Percentiles rank a stretch among this genome's conserved stretches.
These are phyloP conservation scores for Atalantia buxifolia DNA, from an alignment of 345 rosid genomes.

Conservation along the genomic window DNA sequence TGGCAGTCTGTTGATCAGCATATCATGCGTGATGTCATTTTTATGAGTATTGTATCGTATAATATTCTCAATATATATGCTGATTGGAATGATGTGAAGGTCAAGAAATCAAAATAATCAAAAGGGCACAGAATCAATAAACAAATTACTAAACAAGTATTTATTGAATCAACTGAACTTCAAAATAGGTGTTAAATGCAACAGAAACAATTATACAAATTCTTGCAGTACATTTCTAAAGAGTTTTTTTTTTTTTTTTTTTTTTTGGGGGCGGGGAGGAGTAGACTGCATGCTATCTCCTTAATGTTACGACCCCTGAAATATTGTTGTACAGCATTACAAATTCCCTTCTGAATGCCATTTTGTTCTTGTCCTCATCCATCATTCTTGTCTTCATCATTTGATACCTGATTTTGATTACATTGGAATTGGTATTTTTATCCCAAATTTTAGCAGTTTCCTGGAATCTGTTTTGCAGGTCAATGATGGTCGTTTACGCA, in stretches of 20 bases:
- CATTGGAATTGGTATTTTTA: background rate
- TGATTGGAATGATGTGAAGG: background rate
- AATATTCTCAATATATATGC: background rate
- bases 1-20: background rate
- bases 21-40: background rate
- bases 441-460: background rate
- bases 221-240: background rate
- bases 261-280: no score
- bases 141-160: background rate
- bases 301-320: background rate
- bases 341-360: background rate
- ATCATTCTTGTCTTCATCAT: background rate
- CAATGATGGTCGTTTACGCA: constrained; percentile 81
- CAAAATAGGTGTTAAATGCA: background rate
- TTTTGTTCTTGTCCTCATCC: background rate
- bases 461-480: constrained; percentile 39
- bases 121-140: background rate
- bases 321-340: background rate
- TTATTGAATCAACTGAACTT: background rate
- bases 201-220: background rate
- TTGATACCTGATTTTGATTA: background rate
- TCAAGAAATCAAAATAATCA: background rate
- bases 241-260: background rate
- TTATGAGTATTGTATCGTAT: background rate
- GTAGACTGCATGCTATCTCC: background rate